phyloP scores from a whole-genome alignment of 306 rosid genomes.

The Betula pendula region DNA sequence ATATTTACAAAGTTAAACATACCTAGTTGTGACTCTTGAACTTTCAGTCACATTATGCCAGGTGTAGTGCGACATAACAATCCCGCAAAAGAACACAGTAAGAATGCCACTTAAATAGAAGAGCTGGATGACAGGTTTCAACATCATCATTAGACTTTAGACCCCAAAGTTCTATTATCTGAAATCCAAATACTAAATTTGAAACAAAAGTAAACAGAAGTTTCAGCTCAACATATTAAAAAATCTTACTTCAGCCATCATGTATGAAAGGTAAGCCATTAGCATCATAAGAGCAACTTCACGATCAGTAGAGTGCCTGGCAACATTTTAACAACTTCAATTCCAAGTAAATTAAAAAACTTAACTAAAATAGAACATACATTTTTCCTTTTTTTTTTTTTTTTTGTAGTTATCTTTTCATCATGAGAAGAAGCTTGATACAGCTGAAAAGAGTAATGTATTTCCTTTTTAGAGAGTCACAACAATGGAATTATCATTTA shows the following conservation, averaged over 20 bases:
- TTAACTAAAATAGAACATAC: neutral
- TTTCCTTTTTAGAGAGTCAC: neutral
- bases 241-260: constrained; percentile 54
- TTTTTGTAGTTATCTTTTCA: neutral
- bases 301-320: constrained; percentile 61
- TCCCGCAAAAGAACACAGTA: constrained; percentile 68
- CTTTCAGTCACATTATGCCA: constrained; percentile 52
- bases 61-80: constrained; percentile 64
- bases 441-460: neutral
- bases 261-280: constrained; percentile 63
- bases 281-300: constrained; percentile 66
- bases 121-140: constrained; percentile 41
- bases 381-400: neutral
- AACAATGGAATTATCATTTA: neutral
- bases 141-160: constrained; percentile 19
- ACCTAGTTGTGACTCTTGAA: constrained; percentile 58
- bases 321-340: constrained; percentile 15
- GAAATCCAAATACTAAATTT: constrained; percentile 1
- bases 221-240: constrained; percentile 13
- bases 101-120: constrained; percentile 54
- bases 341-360: neutral
- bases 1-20: constrained; percentile 17
- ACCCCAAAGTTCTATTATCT: neutral
- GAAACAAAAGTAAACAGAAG: neutral
- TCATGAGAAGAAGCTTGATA: neutral